Percentiles rank a stretch among this genome's conserved stretches.
Conservation (phyloP, 1,139 yeast genomes). For the Saccharomyces hybrid region DNA sequence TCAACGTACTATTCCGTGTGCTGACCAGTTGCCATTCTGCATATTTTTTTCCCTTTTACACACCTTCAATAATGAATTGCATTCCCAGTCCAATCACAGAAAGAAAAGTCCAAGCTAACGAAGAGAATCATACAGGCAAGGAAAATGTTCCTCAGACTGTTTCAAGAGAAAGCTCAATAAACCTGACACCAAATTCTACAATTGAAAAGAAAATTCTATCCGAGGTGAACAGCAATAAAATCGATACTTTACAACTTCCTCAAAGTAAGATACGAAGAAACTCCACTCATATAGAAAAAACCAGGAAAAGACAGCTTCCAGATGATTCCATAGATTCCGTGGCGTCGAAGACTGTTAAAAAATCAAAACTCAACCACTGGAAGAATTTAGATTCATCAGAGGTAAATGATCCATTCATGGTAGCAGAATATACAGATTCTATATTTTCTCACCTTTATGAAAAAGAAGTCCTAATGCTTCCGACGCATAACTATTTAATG, state of each 20-base stretch:
- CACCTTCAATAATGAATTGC: not conserved
- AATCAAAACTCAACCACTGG: conserved; percentile 33
- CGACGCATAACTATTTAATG: conserved; percentile 60
- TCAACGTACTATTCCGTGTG: not conserved
- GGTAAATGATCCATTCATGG: conserved; percentile 81
- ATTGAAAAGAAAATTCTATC: not conserved
- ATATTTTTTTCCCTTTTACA: not conserved
- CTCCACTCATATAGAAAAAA: not conserved
- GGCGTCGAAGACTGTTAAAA: conserved; percentile 6
- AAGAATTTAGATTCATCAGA: conserved; percentile 81
- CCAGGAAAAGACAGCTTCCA: not conserved
- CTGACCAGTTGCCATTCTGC: not conserved
- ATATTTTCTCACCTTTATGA: conserved; percentile 69
- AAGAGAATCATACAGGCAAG: not conserved
- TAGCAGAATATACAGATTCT: conserved; percentile 78
- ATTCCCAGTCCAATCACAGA: not conserved
- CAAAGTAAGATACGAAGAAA: not conserved
- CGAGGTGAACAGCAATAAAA: not conserved
- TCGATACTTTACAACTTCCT: not conserved
- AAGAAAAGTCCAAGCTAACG: not conserved
- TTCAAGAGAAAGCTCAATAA: not conserved
- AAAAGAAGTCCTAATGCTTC: conserved; percentile 62
- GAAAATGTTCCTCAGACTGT: not conserved
- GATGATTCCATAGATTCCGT: not conserved
- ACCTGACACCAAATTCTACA: not conserved